Percentiles rank a stretch among this genome's conserved stretches.
phyloP scores from a whole-genome alignment of 768 basidiomycete species.

The Collybia sp. region DNA sequence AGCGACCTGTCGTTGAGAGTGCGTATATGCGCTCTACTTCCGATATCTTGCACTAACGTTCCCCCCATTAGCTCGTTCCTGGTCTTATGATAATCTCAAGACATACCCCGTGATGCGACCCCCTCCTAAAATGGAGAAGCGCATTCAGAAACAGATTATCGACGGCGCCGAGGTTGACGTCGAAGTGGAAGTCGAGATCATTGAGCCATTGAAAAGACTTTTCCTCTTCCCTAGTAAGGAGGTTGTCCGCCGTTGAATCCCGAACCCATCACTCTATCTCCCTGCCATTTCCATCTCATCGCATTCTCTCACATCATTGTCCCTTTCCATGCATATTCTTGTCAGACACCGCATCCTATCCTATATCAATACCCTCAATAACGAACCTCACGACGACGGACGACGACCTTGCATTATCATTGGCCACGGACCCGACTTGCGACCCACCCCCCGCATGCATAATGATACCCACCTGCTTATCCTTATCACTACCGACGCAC shows the following conservation, averaged over 20 bases:
- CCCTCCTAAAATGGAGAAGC: conserved; percentile 54
- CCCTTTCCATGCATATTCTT: conserved; percentile 2
- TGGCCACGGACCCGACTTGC: too few relatives aligned
- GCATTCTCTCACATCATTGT: conserved; percentile 3
- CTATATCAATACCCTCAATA: too few relatives aligned
- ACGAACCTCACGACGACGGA: too few relatives aligned
- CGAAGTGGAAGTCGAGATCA: conserved; percentile 50
- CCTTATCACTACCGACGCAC: too few relatives aligned
- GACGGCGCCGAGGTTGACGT: conserved; percentile 46
- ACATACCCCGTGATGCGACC: conserved; percentile 63
- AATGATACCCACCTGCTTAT: too few relatives aligned
- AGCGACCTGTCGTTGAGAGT: conserved; percentile 51
- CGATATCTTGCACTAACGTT: not conserved
- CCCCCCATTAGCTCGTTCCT: conserved; percentile 50
- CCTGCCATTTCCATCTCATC: conserved; percentile 6
- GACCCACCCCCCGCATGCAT: too few relatives aligned
- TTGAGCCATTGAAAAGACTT: conserved; percentile 54
- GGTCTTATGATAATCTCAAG: conserved; percentile 72
- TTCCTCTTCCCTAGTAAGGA: conserved; percentile 56
- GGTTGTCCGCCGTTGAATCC: conserved; percentile 3
- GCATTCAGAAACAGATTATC: conserved; percentile 43
- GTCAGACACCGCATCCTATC: too few relatives aligned
- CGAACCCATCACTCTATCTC: conserved; percentile 1
- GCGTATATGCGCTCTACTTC: conserved; percentile 16
- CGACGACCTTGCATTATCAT: too few relatives aligned